These are phyloP conservation scores for Magnaporthales sp. DNA, from an alignment of 2,329 filamentous ascomycete genomes.

Conservation along the genomic window DNA sequence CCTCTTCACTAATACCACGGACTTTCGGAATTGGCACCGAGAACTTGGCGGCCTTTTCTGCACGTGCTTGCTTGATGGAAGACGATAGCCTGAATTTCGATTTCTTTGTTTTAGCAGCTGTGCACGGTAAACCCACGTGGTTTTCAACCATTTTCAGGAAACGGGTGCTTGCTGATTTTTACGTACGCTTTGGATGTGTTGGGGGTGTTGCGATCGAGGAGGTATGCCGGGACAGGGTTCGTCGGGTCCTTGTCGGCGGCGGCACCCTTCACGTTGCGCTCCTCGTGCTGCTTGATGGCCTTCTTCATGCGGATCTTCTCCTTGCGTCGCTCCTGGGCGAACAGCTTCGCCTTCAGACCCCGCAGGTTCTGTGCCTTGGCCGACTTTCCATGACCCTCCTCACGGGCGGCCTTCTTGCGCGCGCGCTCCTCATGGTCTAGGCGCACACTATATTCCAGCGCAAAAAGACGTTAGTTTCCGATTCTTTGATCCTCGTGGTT, in stretches of 20 bases:
- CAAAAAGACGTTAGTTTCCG: conserved; percentile 12
- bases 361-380: conserved; percentile 89
- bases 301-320: conserved; percentile 99
- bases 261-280: conserved; percentile 85
- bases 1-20: conserved; percentile 85
- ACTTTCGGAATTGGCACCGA: conserved; percentile 79
- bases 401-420: conserved; percentile 76
- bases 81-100: conserved; percentile 43
- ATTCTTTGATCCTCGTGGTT: conserved; percentile 8
- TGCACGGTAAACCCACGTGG: conserved; percentile 4
- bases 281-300: conserved; percentile 88
- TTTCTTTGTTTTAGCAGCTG: background rate
- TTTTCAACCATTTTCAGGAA: background rate
- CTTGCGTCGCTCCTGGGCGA: conserved; percentile 86
- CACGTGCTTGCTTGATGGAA: conserved; percentile 92
- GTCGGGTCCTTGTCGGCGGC: conserved; percentile 69
- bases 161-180: background rate
- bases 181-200: conserved; percentile 23
- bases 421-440: conserved; percentile 79
- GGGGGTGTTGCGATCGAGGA: conserved; percentile 68
- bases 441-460: conserved; percentile 36
- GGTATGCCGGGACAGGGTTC: conserved; percentile 82
- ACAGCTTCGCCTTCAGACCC: conserved; percentile 84
- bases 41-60: conserved; percentile 91
- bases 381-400: conserved; percentile 75